Evolutionary conservation across 345 rosid species (phyloP), one percentile per base, ranked within the genome.

Genomic region (Citrus sinensis): DNA sequence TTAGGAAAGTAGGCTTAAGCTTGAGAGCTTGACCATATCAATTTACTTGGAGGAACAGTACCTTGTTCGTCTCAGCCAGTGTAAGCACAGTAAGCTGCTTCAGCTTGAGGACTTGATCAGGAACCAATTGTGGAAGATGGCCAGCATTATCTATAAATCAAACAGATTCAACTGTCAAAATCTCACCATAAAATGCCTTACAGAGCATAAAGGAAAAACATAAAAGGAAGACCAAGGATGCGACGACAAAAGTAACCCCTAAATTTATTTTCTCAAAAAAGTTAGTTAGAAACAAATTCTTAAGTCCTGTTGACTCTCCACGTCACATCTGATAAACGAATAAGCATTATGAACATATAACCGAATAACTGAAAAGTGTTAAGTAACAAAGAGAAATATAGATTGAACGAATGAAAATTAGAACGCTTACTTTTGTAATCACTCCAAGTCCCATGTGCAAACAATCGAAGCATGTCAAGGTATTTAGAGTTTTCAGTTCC

Each of bases 41-140:
- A 62, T 46, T 42, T 39, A 62, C 29, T n/a, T 39, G 30, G 46
- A 56, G 27, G 7, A 67, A 73, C 6, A 0, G 74, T 71, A 96
- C 99, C 98, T 96, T 94, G 78, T 88, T 90, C 30, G 92, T 87
- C 87, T 91, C 98, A 20, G 98, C 98, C 59, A 92, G 92, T 59
- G 97, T 90, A 76, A 96, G 99, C 59, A 96, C 92, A 72, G 99
- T 94, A 39, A 96, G 98, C 85, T 94, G 98, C 85, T 92, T 96
- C 62, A 92, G 86, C 90, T 96, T 96, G 32, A 91, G 92, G 81
- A 90, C 84, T 87, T 96, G 99, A 66, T 89, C 94, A 81, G 97
- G 91, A 81, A 76, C 78, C 88, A 96, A 76, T 29, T 78, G 89
- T 2, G 93, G 97, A 77, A 94, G 86, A 76, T 67, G 83, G 54